Percentiles rank a stretch among this genome's conserved stretches.
Conservation (phyloP, 345 rosid species). For the Excoecaria cochinchinensis region DNA sequence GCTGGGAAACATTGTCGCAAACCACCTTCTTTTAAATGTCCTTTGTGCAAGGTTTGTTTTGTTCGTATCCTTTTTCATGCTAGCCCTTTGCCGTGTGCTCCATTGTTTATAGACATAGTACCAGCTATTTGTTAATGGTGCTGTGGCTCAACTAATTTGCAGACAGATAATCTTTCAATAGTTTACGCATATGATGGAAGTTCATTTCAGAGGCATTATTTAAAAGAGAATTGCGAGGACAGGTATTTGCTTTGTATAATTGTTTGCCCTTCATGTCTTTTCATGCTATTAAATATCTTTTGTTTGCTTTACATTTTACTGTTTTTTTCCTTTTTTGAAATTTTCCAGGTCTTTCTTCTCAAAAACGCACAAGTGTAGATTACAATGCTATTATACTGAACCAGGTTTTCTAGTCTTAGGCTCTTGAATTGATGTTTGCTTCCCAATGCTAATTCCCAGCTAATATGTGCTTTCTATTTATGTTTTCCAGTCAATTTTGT, state of each 20-base stretch:
- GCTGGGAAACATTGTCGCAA: constrained; percentile 46
- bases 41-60: constrained; percentile 80
- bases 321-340: not conserved
- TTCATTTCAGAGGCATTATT: constrained; percentile 60
- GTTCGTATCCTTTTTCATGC: not conserved
- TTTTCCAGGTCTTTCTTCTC: constrained; percentile 60
- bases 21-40: constrained; percentile 65
- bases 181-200: constrained; percentile 64
- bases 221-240: constrained; percentile 35
- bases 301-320: constrained; percentile 1
- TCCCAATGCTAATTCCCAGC: constrained; percentile 5
- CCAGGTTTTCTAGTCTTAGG: constrained; percentile 47
- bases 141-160: constrained; percentile 29
- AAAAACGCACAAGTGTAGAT: constrained; percentile 68
- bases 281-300: constrained; percentile 3
- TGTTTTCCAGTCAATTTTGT: constrained; percentile 25
- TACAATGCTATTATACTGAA: constrained; percentile 65
- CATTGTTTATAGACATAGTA: not conserved
- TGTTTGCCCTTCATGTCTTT: constrained; percentile 3
- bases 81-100: not conserved
- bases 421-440: constrained; percentile 6
- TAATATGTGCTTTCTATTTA: not conserved
- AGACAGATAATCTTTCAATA: constrained; percentile 66
- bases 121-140: constrained; percentile 3
- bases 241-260: constrained; percentile 39